Conservation (phyloP, 139 green algal genomes). For the Picochlorum sp. region DNA sequence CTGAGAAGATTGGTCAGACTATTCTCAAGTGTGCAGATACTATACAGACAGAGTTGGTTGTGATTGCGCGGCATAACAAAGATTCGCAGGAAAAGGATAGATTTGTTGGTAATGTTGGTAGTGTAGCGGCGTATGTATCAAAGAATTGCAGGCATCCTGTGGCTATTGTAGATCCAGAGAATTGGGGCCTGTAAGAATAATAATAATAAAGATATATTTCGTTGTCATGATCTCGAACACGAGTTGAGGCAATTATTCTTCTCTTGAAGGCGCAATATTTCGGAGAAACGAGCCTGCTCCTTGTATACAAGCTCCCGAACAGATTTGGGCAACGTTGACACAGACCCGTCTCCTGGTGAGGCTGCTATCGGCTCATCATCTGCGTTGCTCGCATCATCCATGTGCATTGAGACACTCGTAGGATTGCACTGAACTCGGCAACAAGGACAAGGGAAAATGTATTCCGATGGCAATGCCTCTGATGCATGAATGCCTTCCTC, state of each 20-base stretch:
- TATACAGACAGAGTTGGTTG: constrained; percentile 7
- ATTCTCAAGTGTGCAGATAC: constrained; percentile 7
- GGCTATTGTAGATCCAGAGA: constrained; percentile 9
- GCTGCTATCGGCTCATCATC: background rate
- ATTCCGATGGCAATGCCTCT: background rate
- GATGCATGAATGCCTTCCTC: background rate
- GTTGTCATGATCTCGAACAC: background rate
- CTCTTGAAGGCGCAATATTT: background rate
- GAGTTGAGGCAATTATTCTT: constrained; percentile 1
- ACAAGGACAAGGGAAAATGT: background rate
- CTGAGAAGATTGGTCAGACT: background rate
- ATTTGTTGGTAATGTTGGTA: constrained; percentile 6
- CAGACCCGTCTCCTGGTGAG: background rate
- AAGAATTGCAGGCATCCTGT: constrained; percentile 16
- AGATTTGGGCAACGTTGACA: background rate
- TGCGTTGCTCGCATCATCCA: background rate
- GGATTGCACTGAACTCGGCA: background rate
- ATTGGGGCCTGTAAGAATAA: background rate
- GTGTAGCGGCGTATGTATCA: constrained; percentile 12
- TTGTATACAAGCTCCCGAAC: background rate
- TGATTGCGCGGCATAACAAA: constrained; percentile 29
- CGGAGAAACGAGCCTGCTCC: background rate
- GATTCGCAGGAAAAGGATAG: constrained; percentile 1
- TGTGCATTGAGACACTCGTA: background rate
- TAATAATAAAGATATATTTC: too few species aligned